A percentile compares a stretch with the other conserved stretches of the same genome.
These are phyloP conservation scores for Gryganskiella cystojenkinii DNA, from an alignment of 192 early-diverging fungal genomes.

Conservation along the genomic window DNA sequence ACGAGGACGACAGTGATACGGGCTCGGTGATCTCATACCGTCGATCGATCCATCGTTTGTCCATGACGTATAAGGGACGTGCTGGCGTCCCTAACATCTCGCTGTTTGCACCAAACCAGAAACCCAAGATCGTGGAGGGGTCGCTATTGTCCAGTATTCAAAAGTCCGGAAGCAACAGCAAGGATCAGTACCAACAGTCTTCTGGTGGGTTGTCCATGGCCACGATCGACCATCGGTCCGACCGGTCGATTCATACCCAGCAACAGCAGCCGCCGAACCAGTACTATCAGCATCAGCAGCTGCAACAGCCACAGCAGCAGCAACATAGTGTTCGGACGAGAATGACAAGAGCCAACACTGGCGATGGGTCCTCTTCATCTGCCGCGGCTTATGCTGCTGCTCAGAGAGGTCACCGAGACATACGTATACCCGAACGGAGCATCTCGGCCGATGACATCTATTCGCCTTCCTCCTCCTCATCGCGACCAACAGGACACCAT, in stretches of 20 bases:
- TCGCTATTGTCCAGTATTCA: too few relatives aligned
- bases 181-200: constrained; percentile 16
- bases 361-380: not conserved
- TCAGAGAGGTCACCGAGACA: not conserved
- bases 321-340: constrained; percentile 9
- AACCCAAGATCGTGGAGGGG: constrained; percentile 13
- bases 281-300: constrained; percentile 11
- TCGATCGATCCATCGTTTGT: constrained; percentile 36
- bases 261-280: constrained; percentile 2
- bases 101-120: constrained; percentile 23
- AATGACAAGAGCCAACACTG: constrained; percentile 15
- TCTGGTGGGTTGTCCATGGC: not conserved
- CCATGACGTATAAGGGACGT: constrained; percentile 39
- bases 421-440: constrained; percentile 23
- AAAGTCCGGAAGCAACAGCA: constrained; percentile 4
- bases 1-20: constrained; percentile 42
- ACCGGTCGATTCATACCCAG: not conserved
- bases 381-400: not conserved
- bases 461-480: not conserved
- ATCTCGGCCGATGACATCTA: constrained; percentile 25
- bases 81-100: constrained; percentile 40
- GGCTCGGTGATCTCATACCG: constrained; percentile 35
- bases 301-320: constrained; percentile 3
- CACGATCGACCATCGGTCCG: not conserved
- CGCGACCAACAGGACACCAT: constrained; percentile 7